Conservation (phyloP, 176 grass and related monocot genomes). For the Phoenix roebelenii region DNA sequence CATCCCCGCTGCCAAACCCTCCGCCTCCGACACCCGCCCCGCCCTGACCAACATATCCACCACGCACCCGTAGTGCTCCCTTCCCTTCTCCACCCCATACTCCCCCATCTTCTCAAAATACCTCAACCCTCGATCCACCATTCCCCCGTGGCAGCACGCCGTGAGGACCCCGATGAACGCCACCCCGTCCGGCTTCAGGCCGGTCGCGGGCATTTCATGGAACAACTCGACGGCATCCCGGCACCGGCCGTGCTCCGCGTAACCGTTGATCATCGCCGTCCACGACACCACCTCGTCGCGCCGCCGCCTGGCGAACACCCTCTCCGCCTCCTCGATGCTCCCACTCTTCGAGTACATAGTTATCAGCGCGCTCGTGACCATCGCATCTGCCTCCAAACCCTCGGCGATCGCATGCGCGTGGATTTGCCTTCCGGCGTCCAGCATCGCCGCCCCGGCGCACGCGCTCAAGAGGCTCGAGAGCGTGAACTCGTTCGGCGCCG, state of each 20-base stretch:
- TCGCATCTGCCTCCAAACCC: constrained; percentile 27
- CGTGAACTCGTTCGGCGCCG: constrained; percentile 48
- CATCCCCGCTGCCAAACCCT: constrained; percentile 43
- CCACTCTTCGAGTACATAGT: constrained; percentile 58
- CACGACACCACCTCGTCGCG: constrained; percentile 42
- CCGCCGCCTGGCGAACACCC: constrained; percentile 14
- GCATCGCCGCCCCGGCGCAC: constrained; percentile 24
- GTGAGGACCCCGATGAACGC: constrained; percentile 44
- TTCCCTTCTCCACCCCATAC: constrained; percentile 34
- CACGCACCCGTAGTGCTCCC: constrained; percentile 59
- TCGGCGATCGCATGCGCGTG: constrained; percentile 29
- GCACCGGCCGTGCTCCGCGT: constrained; percentile 45
- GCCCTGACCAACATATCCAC: constrained; percentile 46
- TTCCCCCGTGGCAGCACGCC: constrained; percentile 46
- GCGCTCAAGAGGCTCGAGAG: constrained; percentile 43
- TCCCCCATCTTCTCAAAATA: constrained; percentile 41
- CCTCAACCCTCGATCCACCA: constrained; percentile 39
- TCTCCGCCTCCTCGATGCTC: constrained; percentile 35
- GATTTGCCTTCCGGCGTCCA: constrained; percentile 37
- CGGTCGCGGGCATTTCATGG: constrained; percentile 27
- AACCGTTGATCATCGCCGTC: constrained; percentile 44
- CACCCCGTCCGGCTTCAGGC: constrained; percentile 41
- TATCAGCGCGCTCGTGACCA: constrained; percentile 42
- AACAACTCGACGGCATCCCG: constrained; percentile 36
- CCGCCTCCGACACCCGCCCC: constrained; percentile 37